Conservation (phyloP, 208 protist genomes). For the Histomonas meleagridis region DNA sequence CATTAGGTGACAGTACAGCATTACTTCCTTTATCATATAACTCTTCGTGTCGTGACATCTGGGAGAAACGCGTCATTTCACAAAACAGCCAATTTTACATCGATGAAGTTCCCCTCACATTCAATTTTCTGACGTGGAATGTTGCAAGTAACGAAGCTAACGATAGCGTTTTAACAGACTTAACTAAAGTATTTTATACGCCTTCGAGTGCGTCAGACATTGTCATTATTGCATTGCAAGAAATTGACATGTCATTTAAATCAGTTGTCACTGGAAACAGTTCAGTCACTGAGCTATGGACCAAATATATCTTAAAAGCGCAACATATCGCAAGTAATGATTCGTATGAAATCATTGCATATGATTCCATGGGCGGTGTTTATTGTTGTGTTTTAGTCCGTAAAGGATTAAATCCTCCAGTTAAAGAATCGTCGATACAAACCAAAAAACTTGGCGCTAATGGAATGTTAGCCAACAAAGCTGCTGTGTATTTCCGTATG, state of each 20-base stretch:
- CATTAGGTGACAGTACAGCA: not conserved
- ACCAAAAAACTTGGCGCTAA: not conserved
- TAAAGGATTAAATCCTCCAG: not conserved
- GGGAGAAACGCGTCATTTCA: not conserved
- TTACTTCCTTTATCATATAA: not conserved
- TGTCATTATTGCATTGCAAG: not conserved
- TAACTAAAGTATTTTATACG: not conserved
- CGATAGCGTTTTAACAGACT: not conserved
- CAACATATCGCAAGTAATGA: not conserved
- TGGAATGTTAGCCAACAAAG: constrained; percentile 12
- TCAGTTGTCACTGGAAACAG: constrained; percentile 20
- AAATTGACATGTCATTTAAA: constrained; percentile 12
- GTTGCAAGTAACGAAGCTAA: not conserved
- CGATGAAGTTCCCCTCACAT: not conserved
- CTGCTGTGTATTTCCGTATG: not conserved
- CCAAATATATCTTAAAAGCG: not conserved
- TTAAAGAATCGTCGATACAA: not conserved
- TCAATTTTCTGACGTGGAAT: not conserved
- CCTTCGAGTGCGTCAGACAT: not conserved
- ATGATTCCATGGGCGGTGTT: not conserved
- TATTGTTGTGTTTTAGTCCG: not conserved
- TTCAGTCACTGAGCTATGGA: not conserved
- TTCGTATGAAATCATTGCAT: not conserved
- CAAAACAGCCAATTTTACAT: not conserved
- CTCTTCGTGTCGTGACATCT: not conserved